These are phyloP conservation scores for Phoenix roebelenii DNA, from an alignment of 176 grass and related monocot genomes.

Conservation along the genomic window DNA sequence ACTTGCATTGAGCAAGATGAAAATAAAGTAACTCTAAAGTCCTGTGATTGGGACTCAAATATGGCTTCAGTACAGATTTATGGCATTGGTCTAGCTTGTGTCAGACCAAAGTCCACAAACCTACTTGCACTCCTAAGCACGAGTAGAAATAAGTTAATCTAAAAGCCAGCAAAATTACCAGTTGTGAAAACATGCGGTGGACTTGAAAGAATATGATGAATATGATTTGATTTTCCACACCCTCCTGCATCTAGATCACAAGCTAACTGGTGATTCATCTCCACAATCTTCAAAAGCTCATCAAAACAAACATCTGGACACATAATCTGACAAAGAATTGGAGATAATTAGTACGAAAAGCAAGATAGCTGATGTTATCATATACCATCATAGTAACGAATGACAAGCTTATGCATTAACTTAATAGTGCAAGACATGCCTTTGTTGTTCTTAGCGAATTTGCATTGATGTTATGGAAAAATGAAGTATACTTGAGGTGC, in stretches of 20 bases:
- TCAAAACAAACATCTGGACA: conserved; percentile 71
- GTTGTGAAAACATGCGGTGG: conserved; percentile 88
- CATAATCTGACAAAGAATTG: conserved; percentile 42
- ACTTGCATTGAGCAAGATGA: no score
- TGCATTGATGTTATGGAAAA: conserved; percentile 98
- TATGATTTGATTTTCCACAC: conserved; percentile 75
- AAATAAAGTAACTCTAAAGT: no score
- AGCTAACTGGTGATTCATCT: conserved; percentile 74
- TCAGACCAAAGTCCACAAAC: no score
- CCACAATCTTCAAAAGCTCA: conserved; percentile 81
- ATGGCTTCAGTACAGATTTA: no score
- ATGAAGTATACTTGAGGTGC: conserved; percentile 81
- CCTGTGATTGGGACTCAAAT: no score
- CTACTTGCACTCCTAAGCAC: no score
- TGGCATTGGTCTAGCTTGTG: no score
- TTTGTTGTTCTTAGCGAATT: conserved; percentile 73
- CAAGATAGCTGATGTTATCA: no score
- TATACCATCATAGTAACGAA: conserved; percentile 1
- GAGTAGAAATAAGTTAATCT: no score
- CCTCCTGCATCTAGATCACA: conserved; percentile 83
- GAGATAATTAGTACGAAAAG: conserved; percentile 3
- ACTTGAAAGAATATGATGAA: conserved; percentile 79
- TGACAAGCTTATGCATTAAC: not conserved
- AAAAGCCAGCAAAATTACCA: conserved; percentile 32
- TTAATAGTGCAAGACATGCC: conserved; percentile 30